These are phyloP conservation scores for Meripilus lineatus DNA, from an alignment of 1,284 basidiomycete species.

Conservation along the genomic window DNA sequence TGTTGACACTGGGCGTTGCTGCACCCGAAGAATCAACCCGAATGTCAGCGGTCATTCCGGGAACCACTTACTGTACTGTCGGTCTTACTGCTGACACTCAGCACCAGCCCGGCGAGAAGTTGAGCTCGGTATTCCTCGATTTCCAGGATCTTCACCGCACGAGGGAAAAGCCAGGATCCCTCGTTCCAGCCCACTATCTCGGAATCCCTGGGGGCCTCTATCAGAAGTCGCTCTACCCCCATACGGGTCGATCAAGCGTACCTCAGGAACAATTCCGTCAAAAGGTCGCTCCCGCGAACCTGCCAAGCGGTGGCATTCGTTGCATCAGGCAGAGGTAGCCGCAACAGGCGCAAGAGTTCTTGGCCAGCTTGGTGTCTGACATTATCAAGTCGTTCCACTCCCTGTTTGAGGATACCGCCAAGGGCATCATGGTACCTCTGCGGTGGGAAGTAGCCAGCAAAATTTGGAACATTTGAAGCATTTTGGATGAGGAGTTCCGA, in stretches of 20 bases:
- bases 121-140: conserved; percentile 53
- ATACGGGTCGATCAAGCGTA: too few relatives aligned
- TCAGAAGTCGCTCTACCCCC: too few relatives aligned
- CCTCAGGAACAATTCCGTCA: conserved; percentile 54
- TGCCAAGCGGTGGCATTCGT: conserved; percentile 41
- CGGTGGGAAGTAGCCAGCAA: conserved; percentile 55
- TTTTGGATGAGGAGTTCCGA: conserved; percentile 41
- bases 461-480: conserved; percentile 35
- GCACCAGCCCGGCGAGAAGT: conserved; percentile 70
- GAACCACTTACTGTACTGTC: conserved; percentile 68
- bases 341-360: conserved; percentile 49
- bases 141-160: conserved; percentile 63
- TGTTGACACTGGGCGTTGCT: conserved; percentile 67
- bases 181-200: conserved; percentile 58
- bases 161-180: conserved; percentile 66
- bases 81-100: conserved; percentile 77
- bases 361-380: conserved; percentile 79
- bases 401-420: conserved; percentile 79
- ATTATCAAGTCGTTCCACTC: conserved; percentile 87
- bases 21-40: conserved; percentile 8
- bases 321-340: conserved; percentile 38
- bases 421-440: conserved; percentile 53
- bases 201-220: conserved; percentile 27
- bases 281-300: conserved; percentile 38
- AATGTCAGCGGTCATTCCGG: not conserved